A percentile compares a stretch with the other conserved stretches of the same genome.
Evolutionary conservation across 306 rosid species (phyloP).

Genomic region (Corylus heterophylla): DNA sequence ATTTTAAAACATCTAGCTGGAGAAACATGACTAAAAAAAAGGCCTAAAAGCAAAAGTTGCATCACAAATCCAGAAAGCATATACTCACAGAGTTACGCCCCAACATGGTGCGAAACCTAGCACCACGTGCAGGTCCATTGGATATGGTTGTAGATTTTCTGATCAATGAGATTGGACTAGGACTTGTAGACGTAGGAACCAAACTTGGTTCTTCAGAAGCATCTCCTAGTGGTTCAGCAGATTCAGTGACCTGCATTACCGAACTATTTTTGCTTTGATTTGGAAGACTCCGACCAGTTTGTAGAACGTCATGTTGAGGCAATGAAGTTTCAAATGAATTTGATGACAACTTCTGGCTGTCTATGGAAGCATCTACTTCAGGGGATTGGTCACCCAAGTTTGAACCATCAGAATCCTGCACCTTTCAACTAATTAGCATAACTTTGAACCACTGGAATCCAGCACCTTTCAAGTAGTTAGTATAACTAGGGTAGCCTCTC

Average conservation of each 20-base stretch:
- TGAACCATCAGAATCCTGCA: conserved; percentile 60
- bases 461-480: not conserved
- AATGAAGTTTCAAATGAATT: conserved; percentile 33
- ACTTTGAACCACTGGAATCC: conserved; percentile 7
- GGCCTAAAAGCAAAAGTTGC: conserved; percentile 22
- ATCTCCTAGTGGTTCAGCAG: conserved; percentile 30
- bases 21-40: conserved; percentile 17
- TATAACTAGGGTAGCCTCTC: not conserved
- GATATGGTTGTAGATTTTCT: conserved; percentile 56
- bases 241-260: conserved; percentile 36
- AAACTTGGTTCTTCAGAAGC: conserved; percentile 35
- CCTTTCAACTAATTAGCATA: conserved; percentile 21
- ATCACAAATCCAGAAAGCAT: conserved; percentile 23
- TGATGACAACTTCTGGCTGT: conserved; percentile 32
- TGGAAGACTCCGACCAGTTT: conserved; percentile 26
- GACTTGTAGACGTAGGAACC: conserved; percentile 28
- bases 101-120: conserved; percentile 47
- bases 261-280: conserved; percentile 32
- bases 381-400: conserved; percentile 46
- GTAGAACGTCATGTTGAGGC: conserved; percentile 37
- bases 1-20: conserved; percentile 18
- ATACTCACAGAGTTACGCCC: conserved; percentile 82
- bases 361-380: conserved; percentile 36
- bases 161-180: conserved; percentile 38
- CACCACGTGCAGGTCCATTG: conserved; percentile 32